phyloP scores from a whole-genome alignment of 495 filamentous ascomycete species.

The Xylaria scruposa region DNA sequence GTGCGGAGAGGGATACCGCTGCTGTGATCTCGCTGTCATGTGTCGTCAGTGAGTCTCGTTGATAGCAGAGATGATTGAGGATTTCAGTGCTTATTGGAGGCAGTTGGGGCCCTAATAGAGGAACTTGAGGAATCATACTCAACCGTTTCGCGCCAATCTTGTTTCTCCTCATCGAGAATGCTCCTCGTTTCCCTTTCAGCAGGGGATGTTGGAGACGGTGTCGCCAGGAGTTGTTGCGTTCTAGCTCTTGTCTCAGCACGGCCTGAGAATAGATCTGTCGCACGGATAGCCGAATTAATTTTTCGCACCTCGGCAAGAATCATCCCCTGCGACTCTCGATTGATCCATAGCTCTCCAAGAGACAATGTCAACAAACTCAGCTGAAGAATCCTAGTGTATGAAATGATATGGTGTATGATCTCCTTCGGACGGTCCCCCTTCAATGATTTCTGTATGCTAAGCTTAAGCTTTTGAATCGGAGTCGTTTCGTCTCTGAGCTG shows the following conservation, averaged over 20 bases:
- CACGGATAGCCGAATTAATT: conserved; percentile 29
- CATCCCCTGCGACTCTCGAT: conserved; percentile 31
- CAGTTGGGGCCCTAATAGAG: not conserved
- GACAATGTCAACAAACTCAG: conserved; percentile 34
- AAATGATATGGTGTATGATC: conserved; percentile 29
- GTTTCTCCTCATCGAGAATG: conserved; percentile 29
- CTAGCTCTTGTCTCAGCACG: not conserved
- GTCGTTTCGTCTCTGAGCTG: conserved; percentile 28
- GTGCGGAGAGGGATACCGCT: conserved; percentile 27
- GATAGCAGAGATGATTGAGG: not conserved
- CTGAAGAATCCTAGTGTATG: conserved; percentile 34
- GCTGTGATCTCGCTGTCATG: conserved; percentile 27
- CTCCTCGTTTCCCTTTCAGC: conserved; percentile 21
- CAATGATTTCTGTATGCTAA: conserved; percentile 23
- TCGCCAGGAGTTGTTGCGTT: conserved; percentile 2
- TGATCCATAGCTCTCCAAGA: conserved; percentile 30
- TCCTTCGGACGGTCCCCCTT: conserved; percentile 30
- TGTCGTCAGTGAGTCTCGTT: not conserved
- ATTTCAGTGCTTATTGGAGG: not conserved
- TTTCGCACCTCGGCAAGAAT: conserved; percentile 35
- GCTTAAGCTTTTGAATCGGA: conserved; percentile 23
- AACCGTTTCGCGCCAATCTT: conserved; percentile 32
- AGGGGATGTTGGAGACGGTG: conserved; percentile 1
- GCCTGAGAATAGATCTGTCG: conserved; percentile 22
- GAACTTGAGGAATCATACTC: conserved; percentile 17